phyloP scores from a whole-genome alignment of 2,329 filamentous ascomycete genomes.

The Thelonectria rubi region DNA sequence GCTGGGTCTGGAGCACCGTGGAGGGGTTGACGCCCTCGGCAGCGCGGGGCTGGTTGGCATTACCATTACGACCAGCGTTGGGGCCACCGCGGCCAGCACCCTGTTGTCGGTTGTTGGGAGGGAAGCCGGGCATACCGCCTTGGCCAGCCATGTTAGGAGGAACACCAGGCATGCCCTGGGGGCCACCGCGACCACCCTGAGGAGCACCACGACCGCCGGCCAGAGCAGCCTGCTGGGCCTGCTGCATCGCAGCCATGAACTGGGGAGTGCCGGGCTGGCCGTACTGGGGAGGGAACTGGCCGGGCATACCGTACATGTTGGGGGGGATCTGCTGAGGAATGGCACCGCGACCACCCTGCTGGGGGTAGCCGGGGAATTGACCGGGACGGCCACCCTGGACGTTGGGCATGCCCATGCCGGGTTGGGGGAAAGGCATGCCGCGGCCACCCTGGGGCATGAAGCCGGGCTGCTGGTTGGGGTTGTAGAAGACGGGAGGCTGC shows the following conservation, averaged over 20 bases:
- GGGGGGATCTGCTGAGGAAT: slow-evolving; percentile 88
- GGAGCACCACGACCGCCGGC: slow-evolving; percentile 70
- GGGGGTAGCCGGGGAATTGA: slow-evolving; percentile 86
- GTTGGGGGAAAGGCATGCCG: slow-evolving; percentile 73
- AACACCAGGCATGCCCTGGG: slow-evolving; percentile 72
- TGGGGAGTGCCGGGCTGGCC: slow-evolving; percentile 82
- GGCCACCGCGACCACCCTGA: slow-evolving; percentile 72
- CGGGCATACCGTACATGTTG: slow-evolving; percentile 83
- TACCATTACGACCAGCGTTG: slow-evolving; percentile 54
- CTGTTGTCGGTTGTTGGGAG: slow-evolving; percentile 64
- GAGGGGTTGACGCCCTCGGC: slow-evolving; percentile 43
- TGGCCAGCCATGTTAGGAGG: slow-evolving; percentile 68
- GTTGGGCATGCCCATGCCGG: slow-evolving; percentile 71
- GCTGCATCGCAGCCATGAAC: slow-evolving; percentile 84
- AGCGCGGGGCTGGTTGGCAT: slow-evolving; percentile 60
- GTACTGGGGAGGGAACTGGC: slow-evolving; percentile 83
- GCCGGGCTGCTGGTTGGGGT: slow-evolving; percentile 79
- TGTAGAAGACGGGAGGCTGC: slow-evolving; percentile 92
- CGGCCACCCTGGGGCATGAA: slow-evolving; percentile 73
- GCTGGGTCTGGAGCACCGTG: slow-evolving; percentile 64
- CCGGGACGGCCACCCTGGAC: slow-evolving; percentile 84
- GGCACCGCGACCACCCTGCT: slow-evolving; percentile 87
- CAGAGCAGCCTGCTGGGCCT: slow-evolving; percentile 71
- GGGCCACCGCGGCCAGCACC: slow-evolving; percentile 58
- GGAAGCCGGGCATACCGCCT: slow-evolving; percentile 65